Percentiles rank a stretch among this genome's conserved stretches.
phyloP scores from a whole-genome alignment of 1,139 yeast species.

The Hansenula lynferdii region DNA sequence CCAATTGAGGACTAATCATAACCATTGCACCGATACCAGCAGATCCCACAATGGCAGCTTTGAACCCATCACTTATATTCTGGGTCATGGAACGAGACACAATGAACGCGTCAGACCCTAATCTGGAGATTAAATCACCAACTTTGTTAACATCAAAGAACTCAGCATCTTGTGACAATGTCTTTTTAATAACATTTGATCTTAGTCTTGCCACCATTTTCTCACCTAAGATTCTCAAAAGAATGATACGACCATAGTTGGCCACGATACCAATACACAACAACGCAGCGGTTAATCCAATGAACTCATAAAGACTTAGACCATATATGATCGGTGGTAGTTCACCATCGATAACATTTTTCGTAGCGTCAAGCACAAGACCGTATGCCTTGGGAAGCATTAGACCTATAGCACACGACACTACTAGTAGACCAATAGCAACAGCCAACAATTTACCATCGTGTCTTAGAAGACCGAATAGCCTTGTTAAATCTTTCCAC shows the following conservation, averaged over 20 bases:
- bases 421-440: constrained; percentile 58
- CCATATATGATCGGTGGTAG: constrained; percentile 40
- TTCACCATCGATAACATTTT: constrained; percentile 34
- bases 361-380: constrained; percentile 60
- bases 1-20: constrained; percentile 73
- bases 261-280: constrained; percentile 69
- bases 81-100: constrained; percentile 86
- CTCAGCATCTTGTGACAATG: constrained; percentile 83
- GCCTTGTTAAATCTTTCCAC: constrained; percentile 42
- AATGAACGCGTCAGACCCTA: constrained; percentile 86
- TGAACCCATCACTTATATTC: constrained; percentile 85
- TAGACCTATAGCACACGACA: constrained; percentile 63
- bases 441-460: constrained; percentile 46
- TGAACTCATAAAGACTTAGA: constrained; percentile 41
- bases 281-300: constrained; percentile 45
- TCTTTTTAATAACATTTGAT: constrained; percentile 67
- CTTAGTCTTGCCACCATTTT: constrained; percentile 80
- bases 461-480: constrained; percentile 42
- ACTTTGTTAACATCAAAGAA: constrained; percentile 91
- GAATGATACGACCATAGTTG: constrained; percentile 73
- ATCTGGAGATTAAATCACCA: constrained; percentile 86
- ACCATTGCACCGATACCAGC: constrained; percentile 90
- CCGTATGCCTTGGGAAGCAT: constrained; percentile 82
- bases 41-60: constrained; percentile 72
- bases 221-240: constrained; percentile 78